Percentiles rank a stretch among this genome's conserved stretches.
Conservation (phyloP, 2,329 filamentous ascomycete species). For the Aspergillus spinulosporus region DNA sequence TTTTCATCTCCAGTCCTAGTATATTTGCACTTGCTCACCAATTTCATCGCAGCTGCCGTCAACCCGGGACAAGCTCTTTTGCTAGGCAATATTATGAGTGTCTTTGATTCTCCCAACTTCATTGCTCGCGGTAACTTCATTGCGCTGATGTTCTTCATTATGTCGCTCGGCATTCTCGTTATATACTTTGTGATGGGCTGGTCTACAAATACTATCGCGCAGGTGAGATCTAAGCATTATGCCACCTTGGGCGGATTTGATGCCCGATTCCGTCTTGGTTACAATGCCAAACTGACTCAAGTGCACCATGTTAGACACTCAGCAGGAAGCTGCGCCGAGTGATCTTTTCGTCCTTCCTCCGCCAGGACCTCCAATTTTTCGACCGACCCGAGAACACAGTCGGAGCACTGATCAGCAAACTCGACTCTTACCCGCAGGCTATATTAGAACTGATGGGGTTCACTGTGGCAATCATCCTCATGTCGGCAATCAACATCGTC, state of each 20-base stretch:
- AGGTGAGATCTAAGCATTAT: not conserved
- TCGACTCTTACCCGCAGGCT: constrained; percentile 39
- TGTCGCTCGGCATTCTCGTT: constrained; percentile 26
- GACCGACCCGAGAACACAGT: constrained; percentile 33
- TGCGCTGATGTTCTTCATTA: constrained; percentile 9
- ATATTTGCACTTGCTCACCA: not conserved
- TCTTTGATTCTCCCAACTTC: not conserved
- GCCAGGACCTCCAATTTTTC: constrained; percentile 35
- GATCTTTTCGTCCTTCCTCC: constrained; percentile 27
- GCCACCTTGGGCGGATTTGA: too few species aligned
- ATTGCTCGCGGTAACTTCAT: constrained; percentile 2
- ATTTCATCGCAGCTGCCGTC: constrained; percentile 36
- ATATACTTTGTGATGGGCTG: constrained; percentile 44
- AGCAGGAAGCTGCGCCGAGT: constrained; percentile 22
- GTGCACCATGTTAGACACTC: constrained; percentile 19
- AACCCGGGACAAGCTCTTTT: constrained; percentile 37
- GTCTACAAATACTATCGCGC: constrained; percentile 29
- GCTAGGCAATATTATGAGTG: not conserved
- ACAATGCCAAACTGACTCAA: not conserved
- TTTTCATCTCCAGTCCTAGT: not conserved
- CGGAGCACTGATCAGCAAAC: constrained; percentile 29
- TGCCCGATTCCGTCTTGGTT: not conserved
- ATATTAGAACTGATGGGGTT: constrained; percentile 50
- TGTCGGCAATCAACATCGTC: constrained; percentile 49
- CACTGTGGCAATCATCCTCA: constrained; percentile 52